Evolutionary conservation across 768 basidiomycete species (phyloP), one percentile per base, ranked within the genome.

Genomic region (Lactarius deliciosus): DNA sequence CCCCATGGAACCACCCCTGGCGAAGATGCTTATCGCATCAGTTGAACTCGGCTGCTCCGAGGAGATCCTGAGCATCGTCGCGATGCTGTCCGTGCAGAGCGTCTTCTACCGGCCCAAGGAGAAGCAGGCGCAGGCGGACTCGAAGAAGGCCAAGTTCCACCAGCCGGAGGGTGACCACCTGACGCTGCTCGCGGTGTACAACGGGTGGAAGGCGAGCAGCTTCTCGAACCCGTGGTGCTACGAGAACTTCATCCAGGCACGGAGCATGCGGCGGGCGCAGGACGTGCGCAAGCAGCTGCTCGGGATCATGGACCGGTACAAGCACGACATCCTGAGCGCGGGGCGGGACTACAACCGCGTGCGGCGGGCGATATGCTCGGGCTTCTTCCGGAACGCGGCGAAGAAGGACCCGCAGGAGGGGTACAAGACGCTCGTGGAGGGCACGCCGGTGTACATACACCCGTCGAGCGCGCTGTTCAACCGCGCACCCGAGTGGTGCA

Each of bases 41-140:
- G 96, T 98, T 13, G 97, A 98, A 73, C 83, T 97, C 61, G 95
- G 94, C 13, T 99, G 97, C 74, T 99, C 97, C 0, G 96, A 99
- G 73, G 97, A 99, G 76, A 97, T 98, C 70, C 78, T 99, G 50
- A 96, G 94, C 3, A 91, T 98, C 61, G 95, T 98, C 1, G 96
- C 96, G 10, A 99, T 99, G 97, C 80, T 98, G 47, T 94, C 93
- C 3, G 94, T 97, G 36, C 96, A 96, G 75, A 92, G 87, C 59
- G 94, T 98, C 45, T 99, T 98, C 77, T 98, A 98, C 77, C 87
- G 97, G 43, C 97, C 96, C n/a, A 98, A 98, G 78, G 97, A 98
- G 78, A 98, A 98, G 78, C 97, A 98, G 76, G 95, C 92, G 13
- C 96, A 98, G 78, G 97, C 97, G 0, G 97, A 99, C 77, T 95